A percentile compares a stretch with the other conserved stretches of the same genome.
Evolutionary conservation across 2,329 filamentous ascomycete species (phyloP).

Genomic region (Zymoseptoria brevis): DNA sequence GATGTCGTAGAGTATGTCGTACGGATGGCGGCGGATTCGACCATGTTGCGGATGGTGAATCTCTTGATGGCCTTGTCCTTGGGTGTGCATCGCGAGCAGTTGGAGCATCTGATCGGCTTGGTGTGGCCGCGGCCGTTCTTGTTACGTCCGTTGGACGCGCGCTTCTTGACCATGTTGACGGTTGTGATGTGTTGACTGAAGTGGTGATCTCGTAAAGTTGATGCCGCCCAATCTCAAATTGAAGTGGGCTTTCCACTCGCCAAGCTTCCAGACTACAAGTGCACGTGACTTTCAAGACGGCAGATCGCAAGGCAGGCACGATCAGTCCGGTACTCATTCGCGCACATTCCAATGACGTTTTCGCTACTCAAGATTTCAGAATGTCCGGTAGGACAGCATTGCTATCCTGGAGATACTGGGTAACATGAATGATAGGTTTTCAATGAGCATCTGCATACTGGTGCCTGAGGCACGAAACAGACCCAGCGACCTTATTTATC

Average conservation of each 20-base stretch:
- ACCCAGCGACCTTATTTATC: too few relatives aligned
- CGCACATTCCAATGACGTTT: too few relatives aligned
- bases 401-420: too few relatives aligned
- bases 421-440: too few relatives aligned
- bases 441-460: too few relatives aligned
- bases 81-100: conserved; percentile 74
- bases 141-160: conserved; percentile 85
- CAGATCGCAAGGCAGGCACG: neutral
- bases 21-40: conserved; percentile 99
- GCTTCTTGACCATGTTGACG: conserved; percentile 68
- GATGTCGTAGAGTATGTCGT: conserved; percentile 44
- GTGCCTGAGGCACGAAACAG: too few relatives aligned
- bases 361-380: too few relatives aligned
- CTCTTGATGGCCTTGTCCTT: conserved; percentile 99
- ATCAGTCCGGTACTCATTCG: too few relatives aligned
- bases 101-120: conserved; percentile 95
- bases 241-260: neutral
- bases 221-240: neutral
- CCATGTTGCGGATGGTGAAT: conserved; percentile 99
- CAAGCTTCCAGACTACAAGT: neutral
- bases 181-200: conserved; percentile 31
- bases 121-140: conserved; percentile 99
- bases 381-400: too few relatives aligned
- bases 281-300: neutral
- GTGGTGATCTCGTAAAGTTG: conserved; percentile 8